Conservation (phyloP, 2,329 filamentous ascomycete species). For the Ceratocystiopsis sp. region DNA sequence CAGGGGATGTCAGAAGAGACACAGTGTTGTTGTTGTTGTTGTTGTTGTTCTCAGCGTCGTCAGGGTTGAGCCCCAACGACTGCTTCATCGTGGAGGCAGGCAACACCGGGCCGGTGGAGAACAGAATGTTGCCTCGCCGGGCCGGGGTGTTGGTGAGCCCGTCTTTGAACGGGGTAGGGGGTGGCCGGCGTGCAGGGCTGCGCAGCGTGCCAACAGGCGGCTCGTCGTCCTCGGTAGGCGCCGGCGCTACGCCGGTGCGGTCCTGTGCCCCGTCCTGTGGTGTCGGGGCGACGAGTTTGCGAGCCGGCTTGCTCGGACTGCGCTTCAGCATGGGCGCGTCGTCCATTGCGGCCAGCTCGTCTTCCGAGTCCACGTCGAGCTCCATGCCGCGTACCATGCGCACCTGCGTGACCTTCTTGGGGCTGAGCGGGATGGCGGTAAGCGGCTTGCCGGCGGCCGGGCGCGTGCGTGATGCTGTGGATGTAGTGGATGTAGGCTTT, state of each 20-base stretch:
- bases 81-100: conserved; percentile 7
- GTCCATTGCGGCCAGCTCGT: conserved; percentile 38
- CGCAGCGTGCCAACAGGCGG: conserved; percentile 21
- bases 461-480: not conserved
- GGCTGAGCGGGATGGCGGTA: conserved; percentile 30
- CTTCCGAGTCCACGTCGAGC: conserved; percentile 31
- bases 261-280: conserved; percentile 5
- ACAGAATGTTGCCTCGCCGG: conserved; percentile 28
- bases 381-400: conserved; percentile 22
- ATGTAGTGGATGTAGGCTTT: too few relatives aligned
- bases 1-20: conserved; percentile 30
- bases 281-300: conserved; percentile 1
- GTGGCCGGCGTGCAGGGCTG: conserved; percentile 39
- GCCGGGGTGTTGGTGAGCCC: conserved; percentile 35
- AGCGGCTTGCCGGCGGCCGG: not conserved
- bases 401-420: conserved; percentile 47
- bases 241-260: conserved; percentile 9
- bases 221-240: too few relatives aligned
- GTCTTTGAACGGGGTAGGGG: conserved; percentile 36
- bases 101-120: too few relatives aligned
- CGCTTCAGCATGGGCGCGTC: conserved; percentile 29
- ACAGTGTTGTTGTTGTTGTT: conserved; percentile 17
- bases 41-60: conserved; percentile 5
- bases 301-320: conserved; percentile 33
- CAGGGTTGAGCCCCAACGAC: conserved; percentile 6